These are phyloP conservation scores for Astrocystis sublimbata DNA, from an alignment of 495 filamentous ascomycete genomes.

Conservation along the genomic window DNA sequence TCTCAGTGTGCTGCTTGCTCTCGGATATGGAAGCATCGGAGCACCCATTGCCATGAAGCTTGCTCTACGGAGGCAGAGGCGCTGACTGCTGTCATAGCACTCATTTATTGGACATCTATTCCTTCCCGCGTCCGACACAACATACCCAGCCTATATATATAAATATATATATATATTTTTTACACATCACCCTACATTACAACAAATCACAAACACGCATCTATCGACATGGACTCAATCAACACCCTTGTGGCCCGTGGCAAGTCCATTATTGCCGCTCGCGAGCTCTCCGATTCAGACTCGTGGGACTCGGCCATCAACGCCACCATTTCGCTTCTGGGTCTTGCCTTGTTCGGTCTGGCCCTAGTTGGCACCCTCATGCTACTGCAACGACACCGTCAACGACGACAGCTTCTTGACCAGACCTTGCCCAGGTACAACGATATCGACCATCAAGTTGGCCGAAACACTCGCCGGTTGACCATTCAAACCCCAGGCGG, in stretches of 20 bases:
- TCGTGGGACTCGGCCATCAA: conserved; percentile 58
- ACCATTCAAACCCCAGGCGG: conserved; percentile 62
- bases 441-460: conserved; percentile 52
- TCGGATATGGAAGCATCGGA: neutral
- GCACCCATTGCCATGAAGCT: neutral
- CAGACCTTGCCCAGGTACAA: conserved; percentile 60
- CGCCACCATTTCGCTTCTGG: conserved; percentile 76
- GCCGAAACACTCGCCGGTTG: conserved; percentile 47
- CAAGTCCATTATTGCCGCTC: conserved; percentile 22
- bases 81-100: conserved; percentile 8
- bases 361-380: conserved; percentile 65
- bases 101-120: conserved; percentile 5
- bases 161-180: too few relatives aligned
- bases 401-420: conserved; percentile 48
- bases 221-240: conserved; percentile 51
- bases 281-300: conserved; percentile 44
- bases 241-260: conserved; percentile 52
- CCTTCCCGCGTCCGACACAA: conserved; percentile 3
- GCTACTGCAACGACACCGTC: conserved; percentile 62
- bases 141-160: neutral
- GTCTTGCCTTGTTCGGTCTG: conserved; percentile 69
- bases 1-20: neutral
- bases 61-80: neutral
- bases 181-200: too few relatives aligned
- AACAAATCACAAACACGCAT: conserved; percentile 9